These are phyloP conservation scores for Stenogyne calaminthoides DNA, from an alignment of 305 asterid genomes.

Conservation along the genomic window DNA sequence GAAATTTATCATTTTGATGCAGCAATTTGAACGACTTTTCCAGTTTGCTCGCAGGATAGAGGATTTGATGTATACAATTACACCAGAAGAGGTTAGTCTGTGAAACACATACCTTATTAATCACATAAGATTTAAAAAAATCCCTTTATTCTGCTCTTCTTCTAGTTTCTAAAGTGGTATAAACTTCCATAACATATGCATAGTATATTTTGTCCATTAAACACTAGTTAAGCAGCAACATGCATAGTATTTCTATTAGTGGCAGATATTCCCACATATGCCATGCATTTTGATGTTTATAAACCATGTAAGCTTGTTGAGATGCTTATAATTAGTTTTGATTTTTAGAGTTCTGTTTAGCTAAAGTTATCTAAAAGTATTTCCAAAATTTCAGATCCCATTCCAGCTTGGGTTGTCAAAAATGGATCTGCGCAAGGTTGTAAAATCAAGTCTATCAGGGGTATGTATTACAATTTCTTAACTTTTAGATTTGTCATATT, in stretches of 20 bases:
- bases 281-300: neutral
- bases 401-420: conserved; percentile 97
- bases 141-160: neutral
- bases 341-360: conserved; percentile 13
- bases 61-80: conserved; percentile 87
- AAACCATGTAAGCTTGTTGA: neutral
- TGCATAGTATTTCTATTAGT: neutral
- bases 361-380: conserved; percentile 20
- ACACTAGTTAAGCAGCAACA: neutral
- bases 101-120: conserved; percentile 10
- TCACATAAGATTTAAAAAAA: conserved; percentile 17
- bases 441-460: conserved; percentile 93
- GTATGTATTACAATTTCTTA: conserved; percentile 65
- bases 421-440: conserved; percentile 90
- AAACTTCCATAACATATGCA: neutral
- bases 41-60: conserved; percentile 93
- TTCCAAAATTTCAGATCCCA: conserved; percentile 69
- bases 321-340: neutral
- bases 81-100: conserved; percentile 94
- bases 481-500: conserved; percentile 20
- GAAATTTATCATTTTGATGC: conserved; percentile 35
- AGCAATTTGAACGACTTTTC: conserved; percentile 99
- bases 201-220: neutral
- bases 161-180: neutral
- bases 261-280: neutral